A percentile compares a stretch with the other conserved stretches of the same genome.
phyloP scores from a whole-genome alignment of 2,329 filamentous ascomycete species.

The Pestalotiopsis fici region DNA sequence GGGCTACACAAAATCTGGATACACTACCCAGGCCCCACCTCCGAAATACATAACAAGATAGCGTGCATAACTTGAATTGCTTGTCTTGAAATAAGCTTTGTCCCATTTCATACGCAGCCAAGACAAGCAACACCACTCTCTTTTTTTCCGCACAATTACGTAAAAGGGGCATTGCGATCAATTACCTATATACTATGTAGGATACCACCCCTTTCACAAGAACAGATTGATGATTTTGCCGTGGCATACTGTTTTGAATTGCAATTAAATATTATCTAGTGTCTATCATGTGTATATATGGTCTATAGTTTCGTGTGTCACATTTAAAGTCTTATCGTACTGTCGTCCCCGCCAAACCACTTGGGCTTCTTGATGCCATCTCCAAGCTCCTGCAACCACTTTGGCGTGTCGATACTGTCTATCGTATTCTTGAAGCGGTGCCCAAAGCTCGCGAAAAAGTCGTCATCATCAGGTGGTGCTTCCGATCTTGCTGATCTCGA shows the following conservation, averaged over 20 bases:
- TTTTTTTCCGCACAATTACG: not conserved
- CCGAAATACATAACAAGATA: not conserved
- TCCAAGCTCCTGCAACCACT: constrained; percentile 76
- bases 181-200: no score
- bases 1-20: not conserved
- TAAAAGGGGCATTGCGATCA: not conserved
- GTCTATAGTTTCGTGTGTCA: not conserved
- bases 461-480: constrained; percentile 71
- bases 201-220: not conserved
- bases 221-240: not conserved
- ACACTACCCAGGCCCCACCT: not conserved
- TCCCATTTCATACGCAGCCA: not conserved
- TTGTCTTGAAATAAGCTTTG: not conserved
- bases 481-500: constrained; percentile 41
- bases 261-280: constrained; percentile 1
- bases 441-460: constrained; percentile 80
- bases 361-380: constrained; percentile 73
- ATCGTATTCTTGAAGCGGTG: constrained; percentile 91
- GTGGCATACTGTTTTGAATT: not conserved
- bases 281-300: not conserved
- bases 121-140: not conserved
- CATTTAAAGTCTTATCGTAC: constrained; percentile 7
- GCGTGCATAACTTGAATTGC: not conserved
- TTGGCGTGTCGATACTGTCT: constrained; percentile 77
- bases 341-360: constrained; percentile 72